Evolutionary conservation across 768 basidiomycete genomes (phyloP).

Genomic region (Agrocybe praecox): DNA sequence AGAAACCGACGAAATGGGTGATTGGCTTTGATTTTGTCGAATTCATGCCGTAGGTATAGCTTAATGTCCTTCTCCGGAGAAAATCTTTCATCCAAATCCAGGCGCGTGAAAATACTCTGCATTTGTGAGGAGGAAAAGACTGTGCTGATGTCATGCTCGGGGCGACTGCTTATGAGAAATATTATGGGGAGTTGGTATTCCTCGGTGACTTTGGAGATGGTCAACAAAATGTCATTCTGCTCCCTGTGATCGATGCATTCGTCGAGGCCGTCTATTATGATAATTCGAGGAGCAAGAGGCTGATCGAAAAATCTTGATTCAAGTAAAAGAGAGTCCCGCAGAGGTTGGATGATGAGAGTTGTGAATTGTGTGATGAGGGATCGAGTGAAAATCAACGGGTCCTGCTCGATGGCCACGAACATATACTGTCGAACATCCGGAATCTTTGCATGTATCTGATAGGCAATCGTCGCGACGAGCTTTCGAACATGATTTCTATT

Average conservation of each 20-base stretch:
- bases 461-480: conserved; percentile 12
- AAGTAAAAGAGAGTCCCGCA: background rate
- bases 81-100: conserved; percentile 7
- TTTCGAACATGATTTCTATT: background rate
- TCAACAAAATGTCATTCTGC: conserved; percentile 5
- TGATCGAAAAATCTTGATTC: background rate
- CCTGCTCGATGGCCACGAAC: background rate
- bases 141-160: conserved; percentile 5
- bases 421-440: background rate
- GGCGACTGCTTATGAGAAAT: conserved; percentile 10
- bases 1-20: background rate
- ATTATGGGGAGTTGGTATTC: background rate
- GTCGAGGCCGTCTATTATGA: conserved; percentile 11
- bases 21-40: background rate
- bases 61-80: conserved; percentile 5
- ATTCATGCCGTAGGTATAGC: background rate
- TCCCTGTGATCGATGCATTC: conserved; percentile 11
- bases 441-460: conserved; percentile 6
- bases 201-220: background rate
- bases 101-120: background rate
- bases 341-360: conserved; percentile 8
- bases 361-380: conserved; percentile 4
- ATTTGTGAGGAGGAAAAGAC: background rate
- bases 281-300: background rate
- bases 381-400: conserved; percentile 3